These are phyloP conservation scores for Plasmodium sp. DNA, from an alignment of 169 alveolate species.

Conservation along the genomic window DNA sequence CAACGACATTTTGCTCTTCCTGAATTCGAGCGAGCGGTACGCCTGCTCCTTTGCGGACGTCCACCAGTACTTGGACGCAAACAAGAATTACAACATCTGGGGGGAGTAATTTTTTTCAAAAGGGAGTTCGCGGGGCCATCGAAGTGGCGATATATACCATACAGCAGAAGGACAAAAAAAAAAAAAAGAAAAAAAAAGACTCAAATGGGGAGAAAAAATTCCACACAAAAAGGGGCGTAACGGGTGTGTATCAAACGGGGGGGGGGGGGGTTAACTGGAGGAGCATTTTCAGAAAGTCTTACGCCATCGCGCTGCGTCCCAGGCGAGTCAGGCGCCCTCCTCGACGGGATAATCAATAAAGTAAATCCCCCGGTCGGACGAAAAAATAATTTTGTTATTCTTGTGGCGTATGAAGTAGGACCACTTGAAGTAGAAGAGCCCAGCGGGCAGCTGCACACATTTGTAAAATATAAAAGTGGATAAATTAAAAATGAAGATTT, in stretches of 20 bases:
- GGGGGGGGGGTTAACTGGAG: background rate
- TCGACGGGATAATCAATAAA: slow-evolving; percentile 63
- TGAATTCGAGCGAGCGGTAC: slow-evolving; percentile 40
- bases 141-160: background rate
- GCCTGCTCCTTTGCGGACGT: slow-evolving; percentile 45
- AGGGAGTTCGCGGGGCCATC: background rate
- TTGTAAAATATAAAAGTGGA: slow-evolving; percentile 69
- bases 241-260: background rate
- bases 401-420: slow-evolving; percentile 68
- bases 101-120: slow-evolving; percentile 14
- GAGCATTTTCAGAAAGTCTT: background rate
- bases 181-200: background rate
- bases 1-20: slow-evolving; percentile 42
- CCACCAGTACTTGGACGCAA: slow-evolving; percentile 33
- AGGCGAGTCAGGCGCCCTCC: slow-evolving; percentile 6
- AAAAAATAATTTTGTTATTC: slow-evolving; percentile 64
- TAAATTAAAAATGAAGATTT: slow-evolving; percentile 56
- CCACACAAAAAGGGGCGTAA: background rate
- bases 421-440: slow-evolving; percentile 74
- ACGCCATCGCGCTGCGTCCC: background rate
- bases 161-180: background rate
- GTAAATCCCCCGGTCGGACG: slow-evolving; percentile 65
- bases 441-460: slow-evolving; percentile 41
- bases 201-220: background rate
- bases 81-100: slow-evolving; percentile 27